Evolutionary conservation across 768 basidiomycete genomes (phyloP).

Genomic region (Lentinus tigrinus): DNA sequence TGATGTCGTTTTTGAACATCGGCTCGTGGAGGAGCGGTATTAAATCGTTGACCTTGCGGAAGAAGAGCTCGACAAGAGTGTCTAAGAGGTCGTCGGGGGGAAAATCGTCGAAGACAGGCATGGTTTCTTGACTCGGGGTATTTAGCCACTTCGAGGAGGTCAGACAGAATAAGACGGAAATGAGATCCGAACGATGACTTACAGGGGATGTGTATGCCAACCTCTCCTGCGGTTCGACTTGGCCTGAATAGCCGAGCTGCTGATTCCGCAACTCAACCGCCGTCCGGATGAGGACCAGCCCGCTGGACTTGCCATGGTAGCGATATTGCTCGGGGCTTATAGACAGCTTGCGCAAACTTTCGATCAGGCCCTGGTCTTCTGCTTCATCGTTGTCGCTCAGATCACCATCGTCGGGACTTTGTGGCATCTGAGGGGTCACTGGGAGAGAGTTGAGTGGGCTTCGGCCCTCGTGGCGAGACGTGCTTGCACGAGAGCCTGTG

Average conservation of each 20-base stretch:
- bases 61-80: constrained; percentile 65
- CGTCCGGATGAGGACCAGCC: not conserved
- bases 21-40: constrained; percentile 40
- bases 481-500: not conserved
- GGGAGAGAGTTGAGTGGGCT: not conserved
- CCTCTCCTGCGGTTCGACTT: not conserved
- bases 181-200: too few species aligned
- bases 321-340: not conserved
- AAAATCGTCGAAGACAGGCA: constrained; percentile 32
- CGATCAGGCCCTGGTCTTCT: not conserved
- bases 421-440: not conserved
- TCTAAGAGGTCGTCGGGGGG: constrained; percentile 65
- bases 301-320: not conserved
- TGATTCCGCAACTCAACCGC: not conserved
- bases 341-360: not conserved
- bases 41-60: constrained; percentile 54
- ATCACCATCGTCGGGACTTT: not conserved
- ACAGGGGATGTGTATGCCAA: not conserved
- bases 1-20: not conserved
- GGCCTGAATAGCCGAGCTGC: not conserved
- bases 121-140: not conserved
- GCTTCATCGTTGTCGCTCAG: not conserved
- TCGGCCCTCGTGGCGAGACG: not conserved
- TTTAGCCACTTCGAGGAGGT: not conserved
- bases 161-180: not conserved